A percentile compares a stretch with the other conserved stretches of the same genome.
Evolutionary conservation across 2,329 filamentous ascomycete genomes (phyloP).

Genomic region (Talaromyces sp.): DNA sequence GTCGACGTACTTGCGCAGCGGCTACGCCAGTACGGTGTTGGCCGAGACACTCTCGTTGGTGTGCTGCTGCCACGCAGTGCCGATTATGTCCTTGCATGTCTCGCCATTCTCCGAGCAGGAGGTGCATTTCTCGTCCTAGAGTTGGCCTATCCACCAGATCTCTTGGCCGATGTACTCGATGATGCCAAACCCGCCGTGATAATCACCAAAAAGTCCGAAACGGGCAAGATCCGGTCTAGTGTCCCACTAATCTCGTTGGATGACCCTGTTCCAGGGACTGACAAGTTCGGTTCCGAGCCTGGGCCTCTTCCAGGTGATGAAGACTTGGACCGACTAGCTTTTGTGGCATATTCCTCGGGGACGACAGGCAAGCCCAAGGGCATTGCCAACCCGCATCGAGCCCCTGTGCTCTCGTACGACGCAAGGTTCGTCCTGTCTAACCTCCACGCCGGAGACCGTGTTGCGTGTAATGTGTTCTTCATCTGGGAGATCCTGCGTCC

Average conservation of each 20-base stretch:
- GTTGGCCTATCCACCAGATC: slow-evolving; percentile 68
- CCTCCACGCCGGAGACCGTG: slow-evolving; percentile 65
- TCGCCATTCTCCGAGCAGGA: slow-evolving; percentile 72
- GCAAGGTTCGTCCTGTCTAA: slow-evolving; percentile 67
- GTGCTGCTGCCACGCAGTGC: slow-evolving; percentile 71
- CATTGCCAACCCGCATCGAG: slow-evolving; percentile 73
- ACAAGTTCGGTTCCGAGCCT: slow-evolving; percentile 41
- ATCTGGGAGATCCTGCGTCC: slow-evolving; percentile 80
- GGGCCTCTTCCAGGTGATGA: slow-evolving; percentile 56
- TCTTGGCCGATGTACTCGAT: slow-evolving; percentile 71
- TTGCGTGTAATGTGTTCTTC: slow-evolving; percentile 87
- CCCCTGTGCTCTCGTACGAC: slow-evolving; percentile 69
- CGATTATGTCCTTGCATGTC: slow-evolving; percentile 72
- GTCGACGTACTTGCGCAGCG: slow-evolving; percentile 61
- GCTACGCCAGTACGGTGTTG: slow-evolving; percentile 64
- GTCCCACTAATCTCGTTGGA: slow-evolving; percentile 63
- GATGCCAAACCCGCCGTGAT: slow-evolving; percentile 69
- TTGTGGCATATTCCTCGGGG: slow-evolving; percentile 76
- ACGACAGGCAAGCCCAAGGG: slow-evolving; percentile 77
- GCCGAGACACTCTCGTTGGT: slow-evolving; percentile 69
- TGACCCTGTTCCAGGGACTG: slow-evolving; percentile 28
- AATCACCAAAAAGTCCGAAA: slow-evolving; percentile 63
- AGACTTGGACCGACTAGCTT: slow-evolving; percentile 69
- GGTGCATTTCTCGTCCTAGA: slow-evolving; percentile 78
- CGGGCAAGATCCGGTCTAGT: slow-evolving; percentile 59